A percentile compares a stretch with the other conserved stretches of the same genome.
These are phyloP conservation scores for thale cress (Arabidopsis thaliana) DNA, from an alignment of 345 rosid species.

Conservation along the genomic window DNA sequence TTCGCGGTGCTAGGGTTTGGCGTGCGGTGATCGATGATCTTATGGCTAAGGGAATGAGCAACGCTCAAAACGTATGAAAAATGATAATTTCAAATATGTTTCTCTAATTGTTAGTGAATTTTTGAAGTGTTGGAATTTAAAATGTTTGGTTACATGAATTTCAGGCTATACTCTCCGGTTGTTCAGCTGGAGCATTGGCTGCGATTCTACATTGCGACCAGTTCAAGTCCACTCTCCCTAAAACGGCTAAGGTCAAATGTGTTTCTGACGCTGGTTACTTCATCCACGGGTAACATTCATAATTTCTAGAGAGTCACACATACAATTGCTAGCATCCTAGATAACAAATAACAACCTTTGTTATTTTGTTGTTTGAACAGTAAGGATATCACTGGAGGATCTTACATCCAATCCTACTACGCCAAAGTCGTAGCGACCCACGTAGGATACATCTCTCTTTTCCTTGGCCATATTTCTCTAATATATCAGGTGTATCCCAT, in stretches of 20 bases:
- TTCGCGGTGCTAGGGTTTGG: conserved; percentile 87
- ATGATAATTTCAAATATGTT: background rate
- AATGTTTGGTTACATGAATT: conserved; percentile 8
- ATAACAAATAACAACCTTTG: background rate
- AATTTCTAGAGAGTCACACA: background rate
- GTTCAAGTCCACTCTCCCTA: conserved; percentile 70
- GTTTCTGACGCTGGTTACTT: conserved; percentile 94
- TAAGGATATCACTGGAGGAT: conserved; percentile 76
- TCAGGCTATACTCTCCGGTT: conserved; percentile 93
- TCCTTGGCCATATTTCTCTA: background rate
- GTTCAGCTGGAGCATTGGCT: conserved; percentile 97
- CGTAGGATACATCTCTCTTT: conserved; percentile 48
- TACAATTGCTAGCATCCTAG: background rate
- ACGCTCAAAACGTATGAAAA: conserved; percentile 69
- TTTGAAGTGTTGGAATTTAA: background rate
- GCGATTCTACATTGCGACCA: conserved; percentile 85
- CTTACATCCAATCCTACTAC: conserved; percentile 63
- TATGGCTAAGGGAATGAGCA: conserved; percentile 80
- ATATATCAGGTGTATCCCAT: background rate
- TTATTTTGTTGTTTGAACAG: conserved; percentile 45
- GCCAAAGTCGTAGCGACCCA: conserved; percentile 72
- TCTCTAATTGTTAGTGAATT: background rate
- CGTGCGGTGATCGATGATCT: conserved; percentile 78
- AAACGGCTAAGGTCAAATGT: conserved; percentile 80
- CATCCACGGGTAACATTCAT: conserved; percentile 69